A percentile compares a stretch with the other conserved stretches of the same genome.
phyloP scores from a whole-genome alignment of 306 rosid species.

The Citrullus amarus region DNA sequence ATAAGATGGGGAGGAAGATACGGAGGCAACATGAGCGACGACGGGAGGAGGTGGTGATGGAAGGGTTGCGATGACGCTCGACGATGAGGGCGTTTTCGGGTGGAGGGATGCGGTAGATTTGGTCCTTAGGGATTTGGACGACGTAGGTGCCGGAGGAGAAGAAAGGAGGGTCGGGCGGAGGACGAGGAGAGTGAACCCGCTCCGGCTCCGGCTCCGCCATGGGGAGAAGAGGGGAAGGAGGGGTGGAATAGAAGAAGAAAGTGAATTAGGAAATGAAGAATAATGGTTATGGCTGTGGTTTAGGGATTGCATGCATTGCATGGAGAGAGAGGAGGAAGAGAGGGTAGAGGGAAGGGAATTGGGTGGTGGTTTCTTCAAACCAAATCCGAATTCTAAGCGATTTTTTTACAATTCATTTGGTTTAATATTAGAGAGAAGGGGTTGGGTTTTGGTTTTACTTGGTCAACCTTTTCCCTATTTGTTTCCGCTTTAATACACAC shows the following conservation, averaged over 20 bases:
- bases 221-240: background rate
- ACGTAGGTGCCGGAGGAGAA: slow-evolving; percentile 27
- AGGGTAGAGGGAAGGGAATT: background rate
- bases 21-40: background rate
- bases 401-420: background rate
- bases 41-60: background rate
- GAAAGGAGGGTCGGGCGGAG: background rate
- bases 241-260: slow-evolving; percentile 32
- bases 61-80: slow-evolving; percentile 9
- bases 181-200: slow-evolving; percentile 25
- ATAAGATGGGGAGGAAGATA: background rate
- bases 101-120: slow-evolving; percentile 46
- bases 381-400: background rate
- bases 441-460: background rate
- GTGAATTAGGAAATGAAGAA: background rate
- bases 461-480: background rate
- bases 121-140: slow-evolving; percentile 61
- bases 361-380: background rate
- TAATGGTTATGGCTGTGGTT: background rate
- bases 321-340: background rate
- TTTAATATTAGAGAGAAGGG: background rate
- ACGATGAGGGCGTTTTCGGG: slow-evolving; percentile 35
- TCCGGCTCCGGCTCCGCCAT: slow-evolving; percentile 79
- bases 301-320: background rate
- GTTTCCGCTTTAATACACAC: too few relatives aligned